These are phyloP conservation scores for Pseudoneurospora amorphoporcata DNA, from an alignment of 495 filamentous ascomycete species.

Conservation along the genomic window DNA sequence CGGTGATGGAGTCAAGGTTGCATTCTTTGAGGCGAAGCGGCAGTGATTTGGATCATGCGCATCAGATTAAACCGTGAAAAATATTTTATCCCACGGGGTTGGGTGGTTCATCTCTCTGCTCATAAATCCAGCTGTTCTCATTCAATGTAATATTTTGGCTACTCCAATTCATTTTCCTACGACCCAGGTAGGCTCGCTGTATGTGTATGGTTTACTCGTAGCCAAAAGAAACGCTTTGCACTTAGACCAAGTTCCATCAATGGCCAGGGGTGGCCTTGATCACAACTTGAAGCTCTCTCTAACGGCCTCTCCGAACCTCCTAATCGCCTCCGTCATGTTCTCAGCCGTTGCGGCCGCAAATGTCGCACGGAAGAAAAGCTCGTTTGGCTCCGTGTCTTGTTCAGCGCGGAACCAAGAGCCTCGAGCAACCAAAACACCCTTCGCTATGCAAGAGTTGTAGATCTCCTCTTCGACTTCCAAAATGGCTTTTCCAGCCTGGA, in stretches of 20 bases:
- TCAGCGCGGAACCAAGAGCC: conserved; percentile 84
- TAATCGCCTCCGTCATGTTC: conserved; percentile 69
- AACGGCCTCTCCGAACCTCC: conserved; percentile 62
- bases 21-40: conserved; percentile 39
- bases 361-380: conserved; percentile 78
- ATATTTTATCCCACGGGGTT: not conserved
- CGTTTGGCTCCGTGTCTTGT: conserved; percentile 29
- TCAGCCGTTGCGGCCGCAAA: conserved; percentile 70
- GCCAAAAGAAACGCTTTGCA: not conserved
- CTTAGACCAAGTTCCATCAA: not conserved
- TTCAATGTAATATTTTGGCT: not conserved
- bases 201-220: not conserved
- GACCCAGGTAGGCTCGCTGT: not conserved
- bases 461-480: conserved; percentile 75
- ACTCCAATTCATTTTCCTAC: not conserved
- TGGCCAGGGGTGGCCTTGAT: not conserved
- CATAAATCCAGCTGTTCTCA: not conserved
- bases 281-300: conserved; percentile 50
- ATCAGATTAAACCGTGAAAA: not conserved
- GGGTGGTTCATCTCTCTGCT: not conserved
- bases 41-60: not conserved
- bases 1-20: conserved; percentile 48
- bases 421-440: conserved; percentile 63
- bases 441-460: conserved; percentile 59
- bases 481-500: conserved; percentile 41